These are phyloP conservation scores for Ophiostoma populinum DNA, from an alignment of 2,329 filamentous ascomycete genomes.

Conservation along the genomic window DNA sequence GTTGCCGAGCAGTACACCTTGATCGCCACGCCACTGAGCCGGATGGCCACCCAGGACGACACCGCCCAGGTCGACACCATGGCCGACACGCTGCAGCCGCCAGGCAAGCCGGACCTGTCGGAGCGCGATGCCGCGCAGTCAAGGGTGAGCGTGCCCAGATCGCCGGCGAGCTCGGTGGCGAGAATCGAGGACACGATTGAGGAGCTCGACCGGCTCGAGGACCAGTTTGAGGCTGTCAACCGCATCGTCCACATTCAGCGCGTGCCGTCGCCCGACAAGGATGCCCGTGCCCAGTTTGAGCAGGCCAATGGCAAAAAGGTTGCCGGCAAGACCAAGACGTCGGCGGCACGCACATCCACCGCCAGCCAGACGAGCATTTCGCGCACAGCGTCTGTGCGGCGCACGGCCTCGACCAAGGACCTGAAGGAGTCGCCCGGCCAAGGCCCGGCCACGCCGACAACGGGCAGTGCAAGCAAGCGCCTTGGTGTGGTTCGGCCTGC, in stretches of 20 bases:
- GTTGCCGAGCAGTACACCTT: slow-evolving; percentile 26
- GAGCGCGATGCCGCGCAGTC: background rate
- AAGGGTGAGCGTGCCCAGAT: slow-evolving; percentile 6
- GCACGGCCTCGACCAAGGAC: too few relatives aligned
- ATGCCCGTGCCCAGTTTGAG: slow-evolving; percentile 7
- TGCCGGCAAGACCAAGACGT: slow-evolving; percentile 18
- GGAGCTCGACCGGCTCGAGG: slow-evolving; percentile 43
- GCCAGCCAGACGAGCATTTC: too few relatives aligned
- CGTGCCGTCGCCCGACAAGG: slow-evolving; percentile 18
- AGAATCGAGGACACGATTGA: slow-evolving; percentile 49
- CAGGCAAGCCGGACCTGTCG: background rate
- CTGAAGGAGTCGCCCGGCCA: too few relatives aligned
- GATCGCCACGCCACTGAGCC: slow-evolving; percentile 26
- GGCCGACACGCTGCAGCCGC: slow-evolving; percentile 7
- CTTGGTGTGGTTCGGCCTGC: slow-evolving; percentile 19
- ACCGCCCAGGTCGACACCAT: slow-evolving; percentile 1
- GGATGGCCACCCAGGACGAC: too few relatives aligned
- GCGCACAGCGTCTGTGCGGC: too few relatives aligned
- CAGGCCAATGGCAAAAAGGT: slow-evolving; percentile 19
- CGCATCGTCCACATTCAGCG: slow-evolving; percentile 21
- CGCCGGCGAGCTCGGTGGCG: slow-evolving; percentile 9
- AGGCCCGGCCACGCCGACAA: too few relatives aligned
- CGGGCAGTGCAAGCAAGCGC: slow-evolving; percentile 13
- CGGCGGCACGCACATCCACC: slow-evolving; percentile 1
- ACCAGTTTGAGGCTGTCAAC: slow-evolving; percentile 38